A percentile compares a stretch with the other conserved stretches of the same genome.
Conservation (phyloP, 1,139 yeast species). For the Nakaseomyces bracarensis region DNA sequence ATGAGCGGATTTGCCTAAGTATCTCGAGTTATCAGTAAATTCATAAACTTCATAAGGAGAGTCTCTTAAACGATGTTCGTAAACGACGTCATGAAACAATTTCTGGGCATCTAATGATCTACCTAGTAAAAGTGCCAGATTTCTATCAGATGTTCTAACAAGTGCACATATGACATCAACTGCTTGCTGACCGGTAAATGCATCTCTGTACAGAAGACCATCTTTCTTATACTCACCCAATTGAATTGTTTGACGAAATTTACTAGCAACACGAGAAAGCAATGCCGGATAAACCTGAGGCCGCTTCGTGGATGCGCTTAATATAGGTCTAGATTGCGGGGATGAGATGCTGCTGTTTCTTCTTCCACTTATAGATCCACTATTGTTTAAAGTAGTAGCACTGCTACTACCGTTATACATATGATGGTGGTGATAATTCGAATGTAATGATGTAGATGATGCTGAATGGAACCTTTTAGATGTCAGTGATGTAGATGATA, state of each 20-base stretch:
- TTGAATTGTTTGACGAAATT: slow-evolving; percentile 62
- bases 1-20: slow-evolving; percentile 24
- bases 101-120: slow-evolving; percentile 92
- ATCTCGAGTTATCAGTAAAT: slow-evolving; percentile 48
- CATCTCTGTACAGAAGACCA: slow-evolving; percentile 90
- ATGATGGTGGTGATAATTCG: slow-evolving; percentile 6
- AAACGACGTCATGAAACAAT: slow-evolving; percentile 90
- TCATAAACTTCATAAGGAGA: slow-evolving; percentile 83
- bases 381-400: slow-evolving; percentile 3
- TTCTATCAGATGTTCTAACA: slow-evolving; percentile 83
- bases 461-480: slow-evolving; percentile 23
- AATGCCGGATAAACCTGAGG: slow-evolving; percentile 69
- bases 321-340: slow-evolving; percentile 26
- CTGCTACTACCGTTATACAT: slow-evolving; percentile 9
- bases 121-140: slow-evolving; percentile 79
- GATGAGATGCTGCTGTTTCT: slow-evolving; percentile 11
- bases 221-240: slow-evolving; percentile 79
- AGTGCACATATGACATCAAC: slow-evolving; percentile 81
- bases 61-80: slow-evolving; percentile 86
- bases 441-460: slow-evolving; percentile 30
- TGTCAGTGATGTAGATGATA: slow-evolving; percentile 11
- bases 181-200: slow-evolving; percentile 92
- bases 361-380: slow-evolving; percentile 7
- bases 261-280: slow-evolving; percentile 74
- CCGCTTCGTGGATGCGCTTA: slow-evolving; percentile 23